Evolutionary conservation across 208 protist genomes (phyloP), one percentile per base, ranked within the genome.

Genomic region (Wallacemonas sp.): DNA sequence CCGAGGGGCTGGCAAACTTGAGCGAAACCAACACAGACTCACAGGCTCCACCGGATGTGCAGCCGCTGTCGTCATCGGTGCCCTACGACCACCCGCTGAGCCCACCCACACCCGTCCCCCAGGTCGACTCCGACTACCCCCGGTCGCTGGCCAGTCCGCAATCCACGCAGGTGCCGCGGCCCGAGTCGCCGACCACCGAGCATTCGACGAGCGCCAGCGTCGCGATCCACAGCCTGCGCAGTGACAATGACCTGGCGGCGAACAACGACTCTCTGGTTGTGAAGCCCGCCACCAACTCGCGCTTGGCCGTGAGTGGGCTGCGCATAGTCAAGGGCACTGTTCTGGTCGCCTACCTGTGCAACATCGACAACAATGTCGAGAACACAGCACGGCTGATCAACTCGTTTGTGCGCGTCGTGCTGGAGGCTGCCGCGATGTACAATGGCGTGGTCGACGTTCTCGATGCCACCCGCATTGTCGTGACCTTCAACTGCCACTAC

Each of bases 401-500:
- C 69, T n/a, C 59, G 12, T 89, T 83, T 63, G 70, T 85, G 12
- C 46, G 62, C 39, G 62, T 65, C 14, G 72, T 81, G 32, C 67
- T 86, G 42, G 63, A 72, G 28, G 59, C 80, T 50, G 79, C 65
- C 22, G 41, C 39, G 25, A 31, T 22, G 42, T 55, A 61, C 5
- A 82, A 77, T 59, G 82, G 82, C 41, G 79, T 89, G 11, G 76
- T 79, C 7, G 82, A 89, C 48, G 71, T 72, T 18, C 77, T 89
- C 29, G 79, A 79, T 49, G 73, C 71, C 28, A 72, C 76, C 26
- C 77, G 64, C 22, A 61, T 89, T 0, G 55, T 78, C 20, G 57
- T 83, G 14, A 81, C 72, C 49, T 89, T 85, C 57, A 89, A 89
- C 61, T 83, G 74, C 18, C 82, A 89, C 48, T 81, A 76, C 57